Evolutionary conservation across 345 rosid species (phyloP).

Genomic region (Heritiera fomes): DNA sequence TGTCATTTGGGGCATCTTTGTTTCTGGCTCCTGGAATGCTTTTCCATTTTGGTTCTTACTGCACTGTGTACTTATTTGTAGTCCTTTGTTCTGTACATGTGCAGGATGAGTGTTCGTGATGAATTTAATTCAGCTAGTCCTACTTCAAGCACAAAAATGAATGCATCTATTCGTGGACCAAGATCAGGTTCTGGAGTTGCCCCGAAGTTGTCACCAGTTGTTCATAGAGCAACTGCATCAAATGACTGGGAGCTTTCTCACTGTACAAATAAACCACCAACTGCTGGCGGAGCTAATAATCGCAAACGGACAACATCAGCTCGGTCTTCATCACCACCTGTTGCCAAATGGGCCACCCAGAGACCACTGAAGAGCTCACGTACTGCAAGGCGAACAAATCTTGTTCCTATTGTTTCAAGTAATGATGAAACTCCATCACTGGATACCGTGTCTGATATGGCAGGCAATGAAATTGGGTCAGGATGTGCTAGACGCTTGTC

Average conservation of each 20-base stretch:
- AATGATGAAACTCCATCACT: slow-evolving; percentile 63
- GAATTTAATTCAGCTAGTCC: slow-evolving; percentile 76
- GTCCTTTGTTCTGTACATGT: slow-evolving; percentile 22
- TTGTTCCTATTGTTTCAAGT: slow-evolving; percentile 69
- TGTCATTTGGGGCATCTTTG: not conserved
- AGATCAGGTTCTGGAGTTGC: slow-evolving; percentile 65
- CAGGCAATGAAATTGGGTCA: slow-evolving; percentile 60
- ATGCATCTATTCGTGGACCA: slow-evolving; percentile 66
- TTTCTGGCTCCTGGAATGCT: not conserved
- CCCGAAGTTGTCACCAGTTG: slow-evolving; percentile 67
- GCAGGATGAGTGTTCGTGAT: slow-evolving; percentile 70
- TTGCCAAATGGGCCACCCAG: slow-evolving; percentile 82
- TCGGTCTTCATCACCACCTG: slow-evolving; percentile 81
- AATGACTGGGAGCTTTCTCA: slow-evolving; percentile 87
- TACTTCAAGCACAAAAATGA: slow-evolving; percentile 59
- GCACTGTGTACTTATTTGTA: not conserved
- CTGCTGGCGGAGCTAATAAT: slow-evolving; percentile 60
- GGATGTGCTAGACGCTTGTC: slow-evolving; percentile 65
- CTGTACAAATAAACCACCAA: slow-evolving; percentile 71
- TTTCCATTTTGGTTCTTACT: slow-evolving; percentile 5
- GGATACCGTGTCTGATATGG: slow-evolving; percentile 66
- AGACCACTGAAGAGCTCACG: slow-evolving; percentile 88
- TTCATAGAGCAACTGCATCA: slow-evolving; percentile 60
- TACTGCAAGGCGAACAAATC: slow-evolving; percentile 79
- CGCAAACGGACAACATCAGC: slow-evolving; percentile 70